Percentiles rank a stretch among this genome's conserved stretches.
Evolutionary conservation across 2,329 filamentous ascomycete species (phyloP).

Genomic region (Epichloe hybrida): DNA sequence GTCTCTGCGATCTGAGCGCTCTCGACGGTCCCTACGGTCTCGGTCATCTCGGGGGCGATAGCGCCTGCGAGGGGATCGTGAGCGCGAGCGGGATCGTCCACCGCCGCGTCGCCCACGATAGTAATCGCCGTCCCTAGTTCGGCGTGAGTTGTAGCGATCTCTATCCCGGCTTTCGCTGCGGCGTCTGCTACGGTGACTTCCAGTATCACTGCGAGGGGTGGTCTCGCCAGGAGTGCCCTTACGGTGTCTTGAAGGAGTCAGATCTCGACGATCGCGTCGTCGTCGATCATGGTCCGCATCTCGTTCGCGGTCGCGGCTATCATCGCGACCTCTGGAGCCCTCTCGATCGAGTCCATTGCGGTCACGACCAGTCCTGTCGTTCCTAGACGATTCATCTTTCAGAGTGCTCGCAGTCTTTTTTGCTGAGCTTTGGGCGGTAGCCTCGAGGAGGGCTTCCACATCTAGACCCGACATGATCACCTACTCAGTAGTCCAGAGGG

Average conservation of each 20-base stretch:
- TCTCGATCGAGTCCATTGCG: constrained; percentile 39
- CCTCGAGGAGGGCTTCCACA: constrained; percentile 84
- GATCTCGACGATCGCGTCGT: constrained; percentile 39
- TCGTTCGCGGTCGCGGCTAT: constrained; percentile 41
- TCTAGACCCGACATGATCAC: constrained; percentile 42
- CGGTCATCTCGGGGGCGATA: constrained; percentile 43
- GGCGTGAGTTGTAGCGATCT: constrained; percentile 59
- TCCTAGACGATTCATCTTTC: constrained; percentile 38
- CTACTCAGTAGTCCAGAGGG: constrained; percentile 5
- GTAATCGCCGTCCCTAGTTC: constrained; percentile 61
- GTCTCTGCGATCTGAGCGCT: constrained; percentile 32
- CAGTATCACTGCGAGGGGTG: constrained; percentile 61
- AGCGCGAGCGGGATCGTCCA: constrained; percentile 49
- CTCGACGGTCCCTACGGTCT: constrained; percentile 35
- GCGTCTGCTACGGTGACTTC: constrained; percentile 70
- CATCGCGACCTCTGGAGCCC: constrained; percentile 40
- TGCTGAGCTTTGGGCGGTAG: constrained; percentile 52
- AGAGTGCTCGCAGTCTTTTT: constrained; percentile 31
- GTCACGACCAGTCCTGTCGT: constrained; percentile 14
- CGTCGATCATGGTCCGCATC: constrained; percentile 42
- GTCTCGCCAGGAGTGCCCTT: constrained; percentile 42
- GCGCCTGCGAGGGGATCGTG: constrained; percentile 53
- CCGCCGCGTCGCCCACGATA: constrained; percentile 38
- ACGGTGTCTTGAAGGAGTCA: constrained; percentile 34
- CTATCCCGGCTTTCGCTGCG: constrained; percentile 68